Percentiles rank a stretch among this genome's conserved stretches.
Conservation (phyloP, 2,329 filamentous ascomycete genomes). For the Calonectria pteridis region DNA sequence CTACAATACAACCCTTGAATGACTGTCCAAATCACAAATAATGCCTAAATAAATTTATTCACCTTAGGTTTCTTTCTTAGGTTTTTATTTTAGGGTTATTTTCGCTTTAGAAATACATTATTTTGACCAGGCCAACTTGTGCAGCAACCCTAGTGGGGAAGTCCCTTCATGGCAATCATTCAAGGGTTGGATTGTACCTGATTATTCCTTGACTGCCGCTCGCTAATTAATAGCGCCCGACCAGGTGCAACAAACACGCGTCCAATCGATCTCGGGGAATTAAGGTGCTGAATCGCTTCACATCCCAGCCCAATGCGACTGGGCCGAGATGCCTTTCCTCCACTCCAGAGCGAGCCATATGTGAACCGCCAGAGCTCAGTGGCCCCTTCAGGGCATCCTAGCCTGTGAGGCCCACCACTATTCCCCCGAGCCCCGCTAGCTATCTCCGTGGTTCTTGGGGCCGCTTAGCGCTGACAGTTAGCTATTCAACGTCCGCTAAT, state of each 20-base stretch:
- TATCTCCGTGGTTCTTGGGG: not conserved
- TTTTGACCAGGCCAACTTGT: too few species aligned
- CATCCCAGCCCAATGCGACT: not conserved
- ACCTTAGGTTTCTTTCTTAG: too few species aligned
- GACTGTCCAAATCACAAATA: too few species aligned
- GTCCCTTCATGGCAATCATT: too few species aligned
- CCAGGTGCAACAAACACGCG: not conserved
- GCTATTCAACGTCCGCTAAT: not conserved
- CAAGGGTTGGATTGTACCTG: too few species aligned
- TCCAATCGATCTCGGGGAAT: not conserved
- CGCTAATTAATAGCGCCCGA: not conserved
- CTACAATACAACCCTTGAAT: too few species aligned
- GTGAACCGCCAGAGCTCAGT: not conserved
- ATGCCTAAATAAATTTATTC: too few species aligned
- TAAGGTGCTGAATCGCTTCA: not conserved
- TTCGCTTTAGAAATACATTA: too few species aligned
- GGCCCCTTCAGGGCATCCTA: not conserved
- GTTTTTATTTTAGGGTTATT: too few species aligned
- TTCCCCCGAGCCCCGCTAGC: not conserved
- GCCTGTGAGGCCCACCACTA: not conserved
- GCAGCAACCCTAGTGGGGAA: too few species aligned
- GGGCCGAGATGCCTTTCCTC: not conserved
- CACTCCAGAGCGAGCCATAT: not conserved
- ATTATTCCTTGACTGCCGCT: not conserved
- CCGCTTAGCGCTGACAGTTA: not conserved